Evolutionary conservation across 768 basidiomycete genomes (phyloP), one percentile per base, ranked within the genome.

Genomic region (Pisolithus orientalis): DNA sequence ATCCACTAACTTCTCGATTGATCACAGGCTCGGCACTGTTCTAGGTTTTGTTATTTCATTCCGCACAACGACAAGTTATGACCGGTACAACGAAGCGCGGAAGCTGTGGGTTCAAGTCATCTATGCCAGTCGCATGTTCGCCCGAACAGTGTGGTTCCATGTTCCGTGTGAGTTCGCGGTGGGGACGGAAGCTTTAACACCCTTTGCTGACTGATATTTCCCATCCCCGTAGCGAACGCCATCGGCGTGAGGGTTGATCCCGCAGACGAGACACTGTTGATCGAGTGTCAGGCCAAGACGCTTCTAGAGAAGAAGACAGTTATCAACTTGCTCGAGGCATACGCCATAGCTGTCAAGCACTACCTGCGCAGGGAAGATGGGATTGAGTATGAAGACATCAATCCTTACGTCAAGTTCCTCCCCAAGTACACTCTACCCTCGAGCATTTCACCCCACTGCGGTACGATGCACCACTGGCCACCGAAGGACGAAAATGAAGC

Each of bases 1-100:
- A 71, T 25, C 57, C 75, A 40, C 25, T 39, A n/a, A 28, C 28
- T 75, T 9, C 2, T 14, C 29, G n/a, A 16, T 32, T 17, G 28
- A 21, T 29, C 24, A 24, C 50, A 74, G 74, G 24, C 53, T 74
- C 28, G 73, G 86, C 73, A 85, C 84, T 4, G 83, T 87, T 1
- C 72, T 87, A 17, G 86, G 85, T 74, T 87, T 87, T 56, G 78
- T 87, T 25, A 80, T 87, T 47, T 84, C 84, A 0, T 85, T 84
- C 63, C 65, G 84, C 49, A 86, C 84, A 11, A 86, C 83, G 8
- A 80, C 83, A 5, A 84, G 83, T 43, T 86, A 84, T 60, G 84
- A 86, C 61, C 70, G 83, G 25, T 87, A 87, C 63, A 87, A 87
- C 53, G 85, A 88, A 58, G 86, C 85, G 17, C 69, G 84, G 48